phyloP scores from a whole-genome alignment of 306 rosid genomes.

The Malus sylvestris region DNA sequence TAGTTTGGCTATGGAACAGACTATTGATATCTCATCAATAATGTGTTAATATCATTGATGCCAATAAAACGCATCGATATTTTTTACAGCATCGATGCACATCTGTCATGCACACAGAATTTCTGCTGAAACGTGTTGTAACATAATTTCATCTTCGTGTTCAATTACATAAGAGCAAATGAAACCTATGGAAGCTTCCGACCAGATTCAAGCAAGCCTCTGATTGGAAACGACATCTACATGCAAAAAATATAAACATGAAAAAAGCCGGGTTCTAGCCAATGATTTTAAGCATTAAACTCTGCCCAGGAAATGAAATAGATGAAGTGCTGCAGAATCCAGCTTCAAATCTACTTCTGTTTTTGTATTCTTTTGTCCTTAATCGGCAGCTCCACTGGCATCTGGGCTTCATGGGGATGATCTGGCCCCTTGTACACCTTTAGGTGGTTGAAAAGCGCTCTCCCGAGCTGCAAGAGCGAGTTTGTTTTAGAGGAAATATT shows the following conservation, averaged over 20 bases:
- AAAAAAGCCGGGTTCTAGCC: not conserved
- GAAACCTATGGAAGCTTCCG: conserved; percentile 3
- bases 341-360: conserved; percentile 33
- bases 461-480: conserved; percentile 75
- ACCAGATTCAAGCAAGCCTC: not conserved
- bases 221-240: not conserved
- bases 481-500: not conserved
- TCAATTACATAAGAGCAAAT: not conserved
- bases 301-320: not conserved
- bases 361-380: conserved; percentile 75
- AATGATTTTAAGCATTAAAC: not conserved
- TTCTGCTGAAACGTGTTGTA: not conserved
- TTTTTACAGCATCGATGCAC: not conserved
- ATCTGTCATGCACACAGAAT: not conserved
- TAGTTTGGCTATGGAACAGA: too few species aligned
- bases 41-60: too few species aligned
- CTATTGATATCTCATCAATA: too few species aligned
- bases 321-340: not conserved
- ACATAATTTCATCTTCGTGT: not conserved
- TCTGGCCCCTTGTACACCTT: conserved; percentile 87
- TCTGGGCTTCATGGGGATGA: conserved; percentile 91
- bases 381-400: conserved; percentile 70
- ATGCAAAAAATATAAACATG: not conserved
- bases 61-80: too few species aligned
- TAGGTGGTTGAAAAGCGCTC: conserved; percentile 78